Evolutionary conservation across 306 rosid species (phyloP).

Genomic region (Rosa chinensis): DNA sequence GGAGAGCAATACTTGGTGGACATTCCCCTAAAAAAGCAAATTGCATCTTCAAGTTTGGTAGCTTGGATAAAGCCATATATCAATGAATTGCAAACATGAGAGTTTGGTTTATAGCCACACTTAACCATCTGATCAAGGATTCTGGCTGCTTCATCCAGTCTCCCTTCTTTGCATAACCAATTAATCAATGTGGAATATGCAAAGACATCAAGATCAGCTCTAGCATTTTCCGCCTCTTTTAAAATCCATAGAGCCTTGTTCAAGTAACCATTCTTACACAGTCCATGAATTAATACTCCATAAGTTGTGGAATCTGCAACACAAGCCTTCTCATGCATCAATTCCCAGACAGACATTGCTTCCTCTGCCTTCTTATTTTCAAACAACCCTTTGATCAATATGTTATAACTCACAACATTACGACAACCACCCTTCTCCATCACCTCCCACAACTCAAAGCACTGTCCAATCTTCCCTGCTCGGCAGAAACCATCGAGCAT

Average conservation of each 20-base stretch:
- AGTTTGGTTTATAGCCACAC: slow-evolving; percentile 47
- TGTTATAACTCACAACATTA: slow-evolving; percentile 66
- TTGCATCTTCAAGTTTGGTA: slow-evolving; percentile 63
- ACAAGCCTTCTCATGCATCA: slow-evolving; percentile 40
- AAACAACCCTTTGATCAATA: slow-evolving; percentile 68
- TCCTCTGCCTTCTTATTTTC: slow-evolving; percentile 44
- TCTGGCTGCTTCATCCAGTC: slow-evolving; percentile 61
- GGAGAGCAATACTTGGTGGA: slow-evolving; percentile 56
- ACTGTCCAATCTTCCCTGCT: slow-evolving; percentile 49
- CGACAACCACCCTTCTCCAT: slow-evolving; percentile 56
- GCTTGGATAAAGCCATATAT: slow-evolving; percentile 62
- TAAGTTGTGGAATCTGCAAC: slow-evolving; percentile 55
- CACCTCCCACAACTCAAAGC: slow-evolving; percentile 53
- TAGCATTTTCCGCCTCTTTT: slow-evolving; percentile 49
- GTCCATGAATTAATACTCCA: slow-evolving; percentile 71
- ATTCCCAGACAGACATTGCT: slow-evolving; percentile 57
- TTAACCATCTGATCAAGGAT: slow-evolving; percentile 53
- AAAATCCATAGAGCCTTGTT: slow-evolving; percentile 64
- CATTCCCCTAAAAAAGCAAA: slow-evolving; percentile 56
- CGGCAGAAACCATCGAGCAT: slow-evolving; percentile 65
- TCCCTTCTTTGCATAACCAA: slow-evolving; percentile 64
- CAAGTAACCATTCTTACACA: slow-evolving; percentile 70
- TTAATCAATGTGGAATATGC: slow-evolving; percentile 68
- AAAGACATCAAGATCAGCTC: slow-evolving; percentile 54
- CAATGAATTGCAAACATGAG: slow-evolving; percentile 70